phyloP scores from a whole-genome alignment of 2,329 filamentous ascomycete genomes.

The Pseudogymnoascus sp. region DNA sequence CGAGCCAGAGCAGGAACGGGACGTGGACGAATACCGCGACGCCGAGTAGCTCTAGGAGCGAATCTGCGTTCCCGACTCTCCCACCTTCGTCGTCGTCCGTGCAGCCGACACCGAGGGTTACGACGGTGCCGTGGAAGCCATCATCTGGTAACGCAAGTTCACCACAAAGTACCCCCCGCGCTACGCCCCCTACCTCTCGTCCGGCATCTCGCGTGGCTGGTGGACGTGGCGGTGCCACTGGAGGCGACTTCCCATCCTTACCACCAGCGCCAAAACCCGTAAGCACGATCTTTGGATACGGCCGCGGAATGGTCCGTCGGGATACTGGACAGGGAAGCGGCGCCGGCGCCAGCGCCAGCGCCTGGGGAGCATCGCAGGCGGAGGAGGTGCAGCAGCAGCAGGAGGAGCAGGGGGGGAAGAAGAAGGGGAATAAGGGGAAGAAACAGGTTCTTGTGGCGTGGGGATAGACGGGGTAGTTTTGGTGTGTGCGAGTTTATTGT shows the following conservation, averaged over 20 bases:
- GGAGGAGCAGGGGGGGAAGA: conserved; percentile 33
- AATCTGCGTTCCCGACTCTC: background rate
- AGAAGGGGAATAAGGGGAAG: conserved; percentile 50
- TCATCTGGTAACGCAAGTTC: conserved; percentile 17
- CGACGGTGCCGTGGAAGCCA: conserved; percentile 35
- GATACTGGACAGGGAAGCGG: conserved; percentile 40
- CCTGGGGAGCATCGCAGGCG: conserved; percentile 21
- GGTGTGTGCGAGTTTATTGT: background rate
- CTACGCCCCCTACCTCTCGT: conserved; percentile 26
- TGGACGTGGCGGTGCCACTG: conserved; percentile 14
- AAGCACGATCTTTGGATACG: conserved; percentile 55
- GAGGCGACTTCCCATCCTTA: conserved; percentile 72
- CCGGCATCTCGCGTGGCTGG: background rate
- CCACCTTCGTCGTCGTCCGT: conserved; percentile 10
- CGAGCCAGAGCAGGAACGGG: conserved; percentile 45
- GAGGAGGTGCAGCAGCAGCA: conserved; percentile 18
- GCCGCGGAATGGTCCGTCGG: conserved; percentile 44
- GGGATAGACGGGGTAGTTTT: conserved; percentile 34
- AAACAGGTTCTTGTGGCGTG: conserved; percentile 54
- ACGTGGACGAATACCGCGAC: conserved; percentile 38
- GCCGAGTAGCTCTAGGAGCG: background rate
- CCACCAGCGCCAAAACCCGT: conserved; percentile 65
- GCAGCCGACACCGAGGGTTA: conserved; percentile 30
- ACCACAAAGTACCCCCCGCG: conserved; percentile 31
- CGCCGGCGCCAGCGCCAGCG: conserved; percentile 12